phyloP scores from a whole-genome alignment of 176 grass and related monocot species.

The Luzula sylvatica region DNA sequence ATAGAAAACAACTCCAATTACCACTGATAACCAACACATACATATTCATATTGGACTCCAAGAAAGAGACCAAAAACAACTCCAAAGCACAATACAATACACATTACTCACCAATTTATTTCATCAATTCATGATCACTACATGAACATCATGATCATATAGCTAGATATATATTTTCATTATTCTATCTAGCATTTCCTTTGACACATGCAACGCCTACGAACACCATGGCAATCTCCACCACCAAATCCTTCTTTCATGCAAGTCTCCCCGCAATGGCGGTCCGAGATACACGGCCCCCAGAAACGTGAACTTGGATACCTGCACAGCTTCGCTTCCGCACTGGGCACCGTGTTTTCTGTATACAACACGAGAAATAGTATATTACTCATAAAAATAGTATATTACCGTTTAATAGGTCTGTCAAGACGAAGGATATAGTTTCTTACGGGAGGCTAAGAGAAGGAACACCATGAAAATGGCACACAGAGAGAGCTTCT shows the following conservation, averaged over 20 bases:
- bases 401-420: no score
- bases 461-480: conserved; percentile 15
- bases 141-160: background rate
- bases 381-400: background rate
- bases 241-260: conserved; percentile 30
- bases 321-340: conserved; percentile 36
- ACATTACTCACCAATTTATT: background rate
- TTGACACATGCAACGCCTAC: conserved; percentile 36
- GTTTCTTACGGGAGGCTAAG: conserved; percentile 13
- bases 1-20: no score
- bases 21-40: no score
- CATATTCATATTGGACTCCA: background rate
- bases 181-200: conserved; percentile 25
- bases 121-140: background rate
- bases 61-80: background rate
- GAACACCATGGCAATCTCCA: conserved; percentile 29
- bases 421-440: background rate
- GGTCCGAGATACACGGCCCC: background rate
- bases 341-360: conserved; percentile 28
- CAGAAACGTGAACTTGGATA: conserved; percentile 28
- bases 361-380: conserved; percentile 9
- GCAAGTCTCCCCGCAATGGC: conserved; percentile 38
- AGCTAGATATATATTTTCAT: background rate
- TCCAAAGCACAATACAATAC: background rate
- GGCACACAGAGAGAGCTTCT: conserved; percentile 17